phyloP scores from a whole-genome alignment of 345 rosid genomes.

The Stellera chamaejasme region DNA sequence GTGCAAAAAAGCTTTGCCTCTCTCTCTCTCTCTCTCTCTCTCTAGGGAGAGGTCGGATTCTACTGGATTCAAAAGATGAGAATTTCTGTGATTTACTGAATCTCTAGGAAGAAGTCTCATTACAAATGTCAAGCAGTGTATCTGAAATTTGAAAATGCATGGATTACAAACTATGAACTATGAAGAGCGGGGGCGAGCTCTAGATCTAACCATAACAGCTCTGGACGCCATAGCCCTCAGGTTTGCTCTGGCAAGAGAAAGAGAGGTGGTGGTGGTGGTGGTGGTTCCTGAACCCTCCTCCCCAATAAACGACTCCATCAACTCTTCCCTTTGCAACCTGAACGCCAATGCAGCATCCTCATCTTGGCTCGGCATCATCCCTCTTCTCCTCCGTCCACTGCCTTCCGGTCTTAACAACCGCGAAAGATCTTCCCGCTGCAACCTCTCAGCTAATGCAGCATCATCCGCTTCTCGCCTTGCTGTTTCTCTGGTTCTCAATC shows the following conservation, averaged over 20 bases:
- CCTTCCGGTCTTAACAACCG: conserved; percentile 24
- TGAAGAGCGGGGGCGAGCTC: conserved; percentile 19
- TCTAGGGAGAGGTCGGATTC: no score
- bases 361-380: conserved; percentile 40
- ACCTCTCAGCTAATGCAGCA: conserved; percentile 49
- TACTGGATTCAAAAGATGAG: no score
- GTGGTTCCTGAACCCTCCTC: conserved; percentile 11
- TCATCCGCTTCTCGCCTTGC: conserved; percentile 40
- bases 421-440: conserved; percentile 65
- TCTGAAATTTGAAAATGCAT: no score
- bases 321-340: conserved; percentile 83
- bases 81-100: no score
- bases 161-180: no score
- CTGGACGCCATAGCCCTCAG: conserved; percentile 90
- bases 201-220: conserved; percentile 40
- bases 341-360: conserved; percentile 75
- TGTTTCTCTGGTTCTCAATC: conserved; percentile 15
- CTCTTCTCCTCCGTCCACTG: conserved; percentile 26
- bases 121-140: no score
- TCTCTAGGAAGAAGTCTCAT: no score
- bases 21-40: no score
- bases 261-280: conserved; percentile 16
- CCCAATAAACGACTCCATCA: conserved; percentile 47
- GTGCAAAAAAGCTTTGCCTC: no score
- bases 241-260: conserved; percentile 67